Base-by-base conservation (phyloP, 169 alveolate species). In the Eimeria praecox region DNA sequence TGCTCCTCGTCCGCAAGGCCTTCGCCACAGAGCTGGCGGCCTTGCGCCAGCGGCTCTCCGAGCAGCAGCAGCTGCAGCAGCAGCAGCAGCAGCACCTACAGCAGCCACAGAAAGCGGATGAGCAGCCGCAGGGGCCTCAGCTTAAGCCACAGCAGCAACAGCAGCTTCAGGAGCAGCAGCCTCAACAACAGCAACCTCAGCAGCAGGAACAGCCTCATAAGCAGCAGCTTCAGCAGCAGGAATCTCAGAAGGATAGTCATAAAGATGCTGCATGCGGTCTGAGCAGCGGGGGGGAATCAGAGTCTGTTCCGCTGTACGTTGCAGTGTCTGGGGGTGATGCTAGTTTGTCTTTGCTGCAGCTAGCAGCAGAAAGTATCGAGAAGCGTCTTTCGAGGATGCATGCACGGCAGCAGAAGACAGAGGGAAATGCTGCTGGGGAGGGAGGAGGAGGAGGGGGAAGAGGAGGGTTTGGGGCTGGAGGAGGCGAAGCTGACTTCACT, bases 251-350 rank as follows among this genome's bases (percentile, higher is more conserved):
- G n/a, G n/a, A n/a, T n/a, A n/a, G n/a, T n/a, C n/a, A n/a, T n/a
- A n/a, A 77, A 18, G 64, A 42, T 16, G n/a, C 9, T 49, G 59
- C 52, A 40, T 40, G 64, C 88, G n/a, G 64, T 30, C 3, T 24
- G 35, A 77, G 35, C 64, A 22, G 88, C 46, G n/a, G 42, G 62
- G 8, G 24, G 90, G 27, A n/a, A n/a, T n/a, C n/a, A n/a, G n/a
- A n/a, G n/a, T n/a, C n/a, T 8, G 54, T 40, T 35, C 90, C 90
- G 24, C 71, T 82, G 90, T 52, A 38, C n/a, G 46, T 82, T 46
- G 90, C 73, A n/a, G 35, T 82, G 49, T 82, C 90, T 24, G 90
- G 90, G 8, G 90, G 90, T 27, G 90, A 82, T 64, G 90, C 90
- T 49, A 82, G 90, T 40, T 38, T 82, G 6, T 82, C 73, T 40